Evolutionary conservation across 345 rosid genomes (phyloP).

Genomic region (Crucihimalaya himalaica): DNA sequence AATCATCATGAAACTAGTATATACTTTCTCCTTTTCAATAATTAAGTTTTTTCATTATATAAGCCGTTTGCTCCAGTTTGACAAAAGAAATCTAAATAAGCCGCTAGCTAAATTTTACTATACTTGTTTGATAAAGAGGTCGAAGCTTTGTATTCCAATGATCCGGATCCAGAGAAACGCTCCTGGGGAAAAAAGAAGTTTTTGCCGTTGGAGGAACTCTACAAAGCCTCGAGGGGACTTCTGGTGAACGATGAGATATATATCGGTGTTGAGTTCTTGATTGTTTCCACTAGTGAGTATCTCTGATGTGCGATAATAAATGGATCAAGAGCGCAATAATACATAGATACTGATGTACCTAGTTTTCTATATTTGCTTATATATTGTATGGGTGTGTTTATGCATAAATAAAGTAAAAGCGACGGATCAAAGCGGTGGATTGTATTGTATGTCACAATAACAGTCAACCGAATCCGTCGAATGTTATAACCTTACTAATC

Average conservation of each 20-base stretch:
- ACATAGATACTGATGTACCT: background rate
- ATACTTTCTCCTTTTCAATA: background rate
- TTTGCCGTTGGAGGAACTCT: background rate
- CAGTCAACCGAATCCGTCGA: constrained; percentile 10
- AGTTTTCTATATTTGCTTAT: background rate
- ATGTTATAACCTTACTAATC: too few relatives aligned
- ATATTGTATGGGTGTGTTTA: background rate
- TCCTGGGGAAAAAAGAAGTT: background rate
- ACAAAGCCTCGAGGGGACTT: background rate
- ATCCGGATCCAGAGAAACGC: background rate
- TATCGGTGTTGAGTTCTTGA: constrained; percentile 18
- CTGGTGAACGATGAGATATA: constrained; percentile 20
- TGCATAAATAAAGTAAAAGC: background rate
- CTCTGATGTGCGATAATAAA: background rate
- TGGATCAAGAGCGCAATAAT: constrained; percentile 1
- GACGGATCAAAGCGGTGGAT: background rate
- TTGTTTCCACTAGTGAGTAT: constrained; percentile 2
- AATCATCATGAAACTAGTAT: constrained; percentile 1
- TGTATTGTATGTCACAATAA: constrained; percentile 2
- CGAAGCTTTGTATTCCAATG: background rate
- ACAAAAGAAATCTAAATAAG: background rate
- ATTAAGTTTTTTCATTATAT: too few relatives aligned
- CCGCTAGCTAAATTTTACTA: background rate
- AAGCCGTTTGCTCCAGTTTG: too few relatives aligned
- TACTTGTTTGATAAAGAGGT: background rate